A percentile compares a stretch with the other conserved stretches of the same genome.
These are phyloP conservation scores for Firmiana major DNA, from an alignment of 345 rosid genomes.

Conservation along the genomic window DNA sequence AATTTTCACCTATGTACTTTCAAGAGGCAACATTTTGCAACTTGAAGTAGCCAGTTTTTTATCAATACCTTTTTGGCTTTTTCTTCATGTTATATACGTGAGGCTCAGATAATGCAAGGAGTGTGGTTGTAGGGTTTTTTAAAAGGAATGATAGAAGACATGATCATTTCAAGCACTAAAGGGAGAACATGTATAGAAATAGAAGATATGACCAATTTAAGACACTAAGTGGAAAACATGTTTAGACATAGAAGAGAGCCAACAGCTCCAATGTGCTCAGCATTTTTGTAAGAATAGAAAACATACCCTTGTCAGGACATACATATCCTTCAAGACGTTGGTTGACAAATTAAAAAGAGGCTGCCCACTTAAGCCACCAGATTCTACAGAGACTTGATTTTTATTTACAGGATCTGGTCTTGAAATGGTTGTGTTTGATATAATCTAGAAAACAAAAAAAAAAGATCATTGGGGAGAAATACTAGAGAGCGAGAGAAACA, in stretches of 20 bases:
- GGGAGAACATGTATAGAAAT: background rate
- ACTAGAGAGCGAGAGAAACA: background rate
- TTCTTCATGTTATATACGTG: background rate
- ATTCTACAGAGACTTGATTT: conserved; percentile 56
- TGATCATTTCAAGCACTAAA: background rate
- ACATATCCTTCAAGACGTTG: conserved; percentile 82
- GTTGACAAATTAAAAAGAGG: conserved; percentile 80
- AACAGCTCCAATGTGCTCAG: background rate
- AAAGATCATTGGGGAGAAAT: background rate
- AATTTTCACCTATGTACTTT: background rate
- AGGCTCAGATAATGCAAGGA: background rate
- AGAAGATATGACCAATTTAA: background rate
- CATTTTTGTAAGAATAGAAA: conserved; percentile 5
- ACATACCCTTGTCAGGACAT: conserved; percentile 83
- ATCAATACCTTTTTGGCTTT: background rate
- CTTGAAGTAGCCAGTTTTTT: background rate
- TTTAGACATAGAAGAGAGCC: background rate
- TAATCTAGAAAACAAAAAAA: conserved; percentile 45
- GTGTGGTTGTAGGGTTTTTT: background rate
- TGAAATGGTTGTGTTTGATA: conserved; percentile 87
- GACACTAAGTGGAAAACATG: background rate
- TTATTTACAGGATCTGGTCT: conserved; percentile 68
- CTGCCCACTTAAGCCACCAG: conserved; percentile 93
- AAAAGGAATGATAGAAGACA: background rate
- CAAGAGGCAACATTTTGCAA: background rate